A percentile compares a stretch with the other conserved stretches of the same genome.
Conservation (phyloP, 2,329 filamentous ascomycete genomes). For the Blastomyces silverae region DNA sequence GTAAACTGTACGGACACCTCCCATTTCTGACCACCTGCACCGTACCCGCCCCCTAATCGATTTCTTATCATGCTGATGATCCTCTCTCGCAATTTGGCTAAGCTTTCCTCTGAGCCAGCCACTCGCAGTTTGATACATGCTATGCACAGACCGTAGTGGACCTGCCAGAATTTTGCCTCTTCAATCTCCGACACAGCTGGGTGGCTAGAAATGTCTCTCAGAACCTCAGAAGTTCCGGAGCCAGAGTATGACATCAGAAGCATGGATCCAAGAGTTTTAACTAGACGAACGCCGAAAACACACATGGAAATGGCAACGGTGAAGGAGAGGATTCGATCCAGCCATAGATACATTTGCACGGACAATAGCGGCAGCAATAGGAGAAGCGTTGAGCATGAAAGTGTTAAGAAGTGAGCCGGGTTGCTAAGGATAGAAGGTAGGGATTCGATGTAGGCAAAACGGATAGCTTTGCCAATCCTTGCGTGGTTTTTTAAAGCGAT, state of each 20-base stretch:
- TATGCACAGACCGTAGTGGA: slow-evolving; percentile 95
- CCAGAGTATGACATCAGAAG: slow-evolving; percentile 81
- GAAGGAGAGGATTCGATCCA: slow-evolving; percentile 75
- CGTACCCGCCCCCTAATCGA: slow-evolving; percentile 79
- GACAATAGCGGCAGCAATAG: slow-evolving; percentile 75
- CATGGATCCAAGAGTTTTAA: slow-evolving; percentile 83
- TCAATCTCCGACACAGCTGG: slow-evolving; percentile 69
- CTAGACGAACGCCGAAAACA: slow-evolving; percentile 71
- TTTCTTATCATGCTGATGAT: slow-evolving; percentile 75
- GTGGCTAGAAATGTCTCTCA: slow-evolving; percentile 78
- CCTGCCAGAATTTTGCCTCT: slow-evolving; percentile 96
- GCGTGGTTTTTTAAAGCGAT: slow-evolving; percentile 84
- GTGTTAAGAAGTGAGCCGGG: slow-evolving; percentile 87
- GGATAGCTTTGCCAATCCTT: slow-evolving; percentile 85
- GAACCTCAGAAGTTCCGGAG: slow-evolving; percentile 60
- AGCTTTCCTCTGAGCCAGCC: slow-evolving; percentile 61
- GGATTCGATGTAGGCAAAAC: slow-evolving; percentile 71
- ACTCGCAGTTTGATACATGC: slow-evolving; percentile 82
- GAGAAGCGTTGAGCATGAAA: slow-evolving; percentile 75
- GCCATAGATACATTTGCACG: slow-evolving; percentile 70
- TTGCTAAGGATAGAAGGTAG: slow-evolving; percentile 86
- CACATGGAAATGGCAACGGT: slow-evolving; percentile 86
- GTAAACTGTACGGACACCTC: slow-evolving; percentile 83
- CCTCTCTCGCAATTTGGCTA: slow-evolving; percentile 66
- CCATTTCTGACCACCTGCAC: slow-evolving; percentile 73